Base-by-base conservation (phyloP, 768 basidiomycete genomes). In the Pleurotus eryngii region DNA sequence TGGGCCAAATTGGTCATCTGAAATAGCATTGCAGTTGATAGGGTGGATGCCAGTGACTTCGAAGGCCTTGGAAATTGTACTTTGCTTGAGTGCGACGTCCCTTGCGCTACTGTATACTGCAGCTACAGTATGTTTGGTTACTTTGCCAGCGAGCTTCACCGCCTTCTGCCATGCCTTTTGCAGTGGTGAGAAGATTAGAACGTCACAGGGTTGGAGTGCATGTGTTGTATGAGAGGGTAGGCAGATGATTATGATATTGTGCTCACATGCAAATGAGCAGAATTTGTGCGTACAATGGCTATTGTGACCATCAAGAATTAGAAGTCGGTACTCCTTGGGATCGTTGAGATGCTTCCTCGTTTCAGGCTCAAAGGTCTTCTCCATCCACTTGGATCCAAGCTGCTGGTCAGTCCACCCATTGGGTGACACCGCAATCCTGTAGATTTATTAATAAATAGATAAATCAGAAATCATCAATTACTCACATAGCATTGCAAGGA, bases 151-250 rank as follows among this genome's bases (percentile, higher is more conserved):
- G 0, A 30, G 1, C 27, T 30, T 30, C 27, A 30, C 27, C 8
- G 27, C 27, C 42, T 43, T 43, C 6, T 59, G 64, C 70, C 69
- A 72, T 1, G 22, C 38, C 1, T 27, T 42, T 5, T 63, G 51
- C 9, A 77, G 59, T 0, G 71, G 74, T 1, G 72, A 65, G 61
- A 77, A 76, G 1, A 71, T 60, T 8, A 70, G 67, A 30, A 67
- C 60, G 55, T 67, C 66, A 17, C 46, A 59, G 11, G 59, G 61
- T 49, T 67, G 66, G 1, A 64, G 48, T 5, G 45, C 38, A 43
- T 67, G 66, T 7, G 66, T 67, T 7, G 61, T 64, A 51, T 67
- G 66, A 15, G 64, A 46, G 2, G 61, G 66, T 20, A 65, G 60
- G 47, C 66, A 67, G 15, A 67, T 6, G 15, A 66, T 22, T 38